Conservation (phyloP, 2,329 filamentous ascomycete genomes). For the Fusarium piperis region DNA sequence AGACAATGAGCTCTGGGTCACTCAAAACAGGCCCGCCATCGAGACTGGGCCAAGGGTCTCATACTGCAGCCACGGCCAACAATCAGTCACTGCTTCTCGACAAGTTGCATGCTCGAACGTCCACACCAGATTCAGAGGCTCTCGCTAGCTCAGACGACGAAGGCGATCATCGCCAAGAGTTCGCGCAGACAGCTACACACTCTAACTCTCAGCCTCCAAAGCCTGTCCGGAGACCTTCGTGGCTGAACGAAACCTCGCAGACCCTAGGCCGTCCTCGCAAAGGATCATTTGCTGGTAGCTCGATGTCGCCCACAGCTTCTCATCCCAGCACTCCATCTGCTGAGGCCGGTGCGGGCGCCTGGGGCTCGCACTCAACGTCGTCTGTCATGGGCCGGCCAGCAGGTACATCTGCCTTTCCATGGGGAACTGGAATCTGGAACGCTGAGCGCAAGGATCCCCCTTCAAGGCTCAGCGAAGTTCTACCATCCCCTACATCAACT, state of each 20-base stretch:
- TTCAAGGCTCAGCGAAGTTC: constrained; percentile 76
- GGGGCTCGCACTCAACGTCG: constrained; percentile 64
- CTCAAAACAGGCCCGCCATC: constrained; percentile 60
- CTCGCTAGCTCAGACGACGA: constrained; percentile 96
- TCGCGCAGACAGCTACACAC: constrained; percentile 53
- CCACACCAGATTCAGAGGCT: constrained; percentile 93
- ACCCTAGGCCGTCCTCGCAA: constrained; percentile 72
- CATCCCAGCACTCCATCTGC: constrained; percentile 82
- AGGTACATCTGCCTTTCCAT: constrained; percentile 67
- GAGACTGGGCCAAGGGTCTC: constrained; percentile 61
- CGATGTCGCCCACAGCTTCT: constrained; percentile 82
- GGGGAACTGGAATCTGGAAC: constrained; percentile 88
- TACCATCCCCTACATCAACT: constrained; percentile 77
- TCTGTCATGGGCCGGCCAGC: constrained; percentile 60
- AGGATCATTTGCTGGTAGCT: constrained; percentile 77
- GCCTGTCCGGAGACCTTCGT: constrained; percentile 78
- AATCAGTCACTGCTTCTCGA: constrained; percentile 76
- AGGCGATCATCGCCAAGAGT: constrained; percentile 71
- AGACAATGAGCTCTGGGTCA: constrained; percentile 61
- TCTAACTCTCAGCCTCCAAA: constrained; percentile 60
- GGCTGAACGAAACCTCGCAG: constrained; percentile 85
- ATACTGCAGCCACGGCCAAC: constrained; percentile 59
- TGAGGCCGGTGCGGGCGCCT: constrained; percentile 65
- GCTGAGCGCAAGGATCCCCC: constrained; percentile 80
- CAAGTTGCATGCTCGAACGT: constrained; percentile 80